Percentiles rank a stretch among this genome's conserved stretches.
These are phyloP conservation scores for Neurospora pannonica DNA, from an alignment of 495 filamentous ascomycete species.

Conservation along the genomic window DNA sequence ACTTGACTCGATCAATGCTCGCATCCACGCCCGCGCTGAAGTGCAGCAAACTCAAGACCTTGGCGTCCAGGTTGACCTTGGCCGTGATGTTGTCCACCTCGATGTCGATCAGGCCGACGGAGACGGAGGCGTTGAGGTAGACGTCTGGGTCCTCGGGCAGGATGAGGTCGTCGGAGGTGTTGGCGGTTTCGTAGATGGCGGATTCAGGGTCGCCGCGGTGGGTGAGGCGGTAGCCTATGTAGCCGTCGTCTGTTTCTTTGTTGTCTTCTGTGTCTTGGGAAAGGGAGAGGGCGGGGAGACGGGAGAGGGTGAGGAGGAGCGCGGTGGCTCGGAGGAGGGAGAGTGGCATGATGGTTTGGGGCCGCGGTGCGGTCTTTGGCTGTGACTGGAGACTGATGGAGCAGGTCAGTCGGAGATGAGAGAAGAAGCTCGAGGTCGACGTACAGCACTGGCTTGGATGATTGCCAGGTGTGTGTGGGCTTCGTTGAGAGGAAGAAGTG, in stretches of 20 bases:
- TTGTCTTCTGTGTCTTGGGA: neutral
- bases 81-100: constrained; percentile 48
- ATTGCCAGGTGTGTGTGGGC: too few species aligned
- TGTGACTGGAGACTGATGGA: neutral
- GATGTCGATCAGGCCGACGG: constrained; percentile 43
- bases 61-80: constrained; percentile 49
- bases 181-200: constrained; percentile 40
- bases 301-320: constrained; percentile 13
- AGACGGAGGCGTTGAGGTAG: constrained; percentile 45
- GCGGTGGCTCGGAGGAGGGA: constrained; percentile 15
- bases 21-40: constrained; percentile 50
- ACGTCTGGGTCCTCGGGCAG: constrained; percentile 40
- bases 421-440: too few species aligned
- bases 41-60: constrained; percentile 44
- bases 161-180: constrained; percentile 32
- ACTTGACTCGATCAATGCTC: constrained; percentile 40
- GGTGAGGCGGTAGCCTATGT: constrained; percentile 45
- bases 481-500: neutral
- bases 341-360: constrained; percentile 9
- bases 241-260: constrained; percentile 25
- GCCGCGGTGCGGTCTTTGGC: neutral
- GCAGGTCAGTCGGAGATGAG: too few species aligned
- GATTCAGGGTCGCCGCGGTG: constrained; percentile 38
- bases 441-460: too few species aligned
- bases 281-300: constrained; percentile 12